Percentiles rank a stretch among this genome's conserved stretches.
Evolutionary conservation across 2,329 filamentous ascomycete species (phyloP).

Genomic region (Trichophyton rubrum): DNA sequence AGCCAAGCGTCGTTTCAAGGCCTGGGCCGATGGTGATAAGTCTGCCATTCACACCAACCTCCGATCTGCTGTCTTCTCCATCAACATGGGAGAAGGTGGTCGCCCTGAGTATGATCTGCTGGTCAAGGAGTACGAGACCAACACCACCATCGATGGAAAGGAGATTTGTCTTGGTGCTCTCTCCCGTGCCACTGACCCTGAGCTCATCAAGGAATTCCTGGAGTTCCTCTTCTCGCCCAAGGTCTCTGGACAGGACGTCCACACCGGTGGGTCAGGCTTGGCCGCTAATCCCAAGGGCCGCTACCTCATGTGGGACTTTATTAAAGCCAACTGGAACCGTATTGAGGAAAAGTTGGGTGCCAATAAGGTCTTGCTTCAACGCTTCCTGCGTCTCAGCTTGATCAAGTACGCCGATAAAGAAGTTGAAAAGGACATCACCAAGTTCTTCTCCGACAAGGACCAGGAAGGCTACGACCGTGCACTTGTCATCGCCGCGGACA

Average conservation of each 20-base stretch:
- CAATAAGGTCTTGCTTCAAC: slow-evolving; percentile 80
- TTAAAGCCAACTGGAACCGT: slow-evolving; percentile 69
- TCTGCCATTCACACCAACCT: slow-evolving; percentile 68
- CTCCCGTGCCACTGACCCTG: slow-evolving; percentile 56
- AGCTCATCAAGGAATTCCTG: slow-evolving; percentile 56
- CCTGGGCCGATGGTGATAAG: slow-evolving; percentile 55
- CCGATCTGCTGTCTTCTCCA: slow-evolving; percentile 65
- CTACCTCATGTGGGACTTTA: slow-evolving; percentile 68
- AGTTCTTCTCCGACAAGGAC: slow-evolving; percentile 79
- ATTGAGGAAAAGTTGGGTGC: slow-evolving; percentile 58
- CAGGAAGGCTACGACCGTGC: slow-evolving; percentile 77
- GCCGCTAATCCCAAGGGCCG: slow-evolving; percentile 61
- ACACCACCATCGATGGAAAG: slow-evolving; percentile 79
- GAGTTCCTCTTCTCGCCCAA: slow-evolving; percentile 67
- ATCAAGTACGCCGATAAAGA: slow-evolving; percentile 62
- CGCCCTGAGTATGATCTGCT: slow-evolving; percentile 59
- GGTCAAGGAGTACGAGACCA: slow-evolving; percentile 72
- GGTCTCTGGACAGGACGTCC: slow-evolving; percentile 78
- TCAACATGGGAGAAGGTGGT: slow-evolving; percentile 61
- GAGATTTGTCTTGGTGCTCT: slow-evolving; percentile 70
- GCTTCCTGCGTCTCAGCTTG: slow-evolving; percentile 68
- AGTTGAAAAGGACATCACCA: slow-evolving; percentile 61
- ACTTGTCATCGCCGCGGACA: slow-evolving; percentile 73
- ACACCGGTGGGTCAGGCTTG: slow-evolving; percentile 63
- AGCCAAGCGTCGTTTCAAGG: slow-evolving; percentile 64